A percentile compares a stretch with the other conserved stretches of the same genome.
Evolutionary conservation across 176 grass and related monocot species (phyloP).

Genomic region (Elymus sibiricus): DNA sequence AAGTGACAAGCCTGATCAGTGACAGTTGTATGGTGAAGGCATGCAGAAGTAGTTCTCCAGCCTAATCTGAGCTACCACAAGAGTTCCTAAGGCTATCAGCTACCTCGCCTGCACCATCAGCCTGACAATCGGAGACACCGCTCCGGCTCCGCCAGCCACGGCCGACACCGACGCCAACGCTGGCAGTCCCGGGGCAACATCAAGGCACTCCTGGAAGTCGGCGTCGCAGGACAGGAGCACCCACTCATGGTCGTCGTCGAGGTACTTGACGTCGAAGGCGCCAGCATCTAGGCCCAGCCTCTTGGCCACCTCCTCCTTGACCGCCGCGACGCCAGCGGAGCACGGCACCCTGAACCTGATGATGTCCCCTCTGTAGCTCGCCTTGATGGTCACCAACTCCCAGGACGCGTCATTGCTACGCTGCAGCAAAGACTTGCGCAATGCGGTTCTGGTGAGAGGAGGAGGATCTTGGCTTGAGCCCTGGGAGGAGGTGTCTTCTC

Average conservation of each 20-base stretch:
- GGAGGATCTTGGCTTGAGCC: conserved; percentile 57
- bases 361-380: conserved; percentile 66
- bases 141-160: neutral
- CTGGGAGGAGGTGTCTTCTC: conserved; percentile 42
- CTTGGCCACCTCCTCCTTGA: conserved; percentile 57
- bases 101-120: conserved; percentile 53
- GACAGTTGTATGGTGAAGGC: conserved; percentile 12
- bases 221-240: no score
- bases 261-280: no score
- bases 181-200: no score
- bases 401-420: neutral
- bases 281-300: no score
- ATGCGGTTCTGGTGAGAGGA: neutral
- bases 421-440: neutral
- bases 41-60: neutral
- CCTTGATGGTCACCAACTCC: conserved; percentile 61
- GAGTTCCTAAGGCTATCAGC: conserved; percentile 47
- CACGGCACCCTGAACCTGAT: conserved; percentile 62
- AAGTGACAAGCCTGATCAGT: conserved; percentile 1
- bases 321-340: conserved; percentile 23
- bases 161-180: no score
- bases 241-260: no score
- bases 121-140: conserved; percentile 46
- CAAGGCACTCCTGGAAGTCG: no score
- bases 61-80: conserved; percentile 61